Percentiles rank a stretch among this genome's conserved stretches.
phyloP scores from a whole-genome alignment of 495 filamentous ascomycete species.

The Terfezia claveryi region DNA sequence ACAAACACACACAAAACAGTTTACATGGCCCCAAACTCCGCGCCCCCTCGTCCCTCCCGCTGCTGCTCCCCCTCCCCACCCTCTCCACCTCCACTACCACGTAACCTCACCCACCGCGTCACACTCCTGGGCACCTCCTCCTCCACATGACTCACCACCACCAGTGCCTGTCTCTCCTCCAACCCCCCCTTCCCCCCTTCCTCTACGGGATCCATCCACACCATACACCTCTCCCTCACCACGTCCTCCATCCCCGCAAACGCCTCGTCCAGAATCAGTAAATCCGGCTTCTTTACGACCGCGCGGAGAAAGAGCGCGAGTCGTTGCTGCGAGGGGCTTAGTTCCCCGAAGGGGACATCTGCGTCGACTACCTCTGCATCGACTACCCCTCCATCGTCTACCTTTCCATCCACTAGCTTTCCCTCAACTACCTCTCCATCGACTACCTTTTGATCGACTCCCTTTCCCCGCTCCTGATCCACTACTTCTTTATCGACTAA shows the following conservation, averaged over 20 bases:
- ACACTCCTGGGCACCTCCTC: slow-evolving; percentile 73
- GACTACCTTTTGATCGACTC: too few relatives aligned
- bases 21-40: too few relatives aligned
- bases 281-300: slow-evolving; percentile 57
- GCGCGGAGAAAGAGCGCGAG: slow-evolving; percentile 70
- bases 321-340: slow-evolving; percentile 33
- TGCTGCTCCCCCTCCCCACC: too few relatives aligned
- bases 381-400: too few relatives aligned
- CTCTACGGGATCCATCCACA: slow-evolving; percentile 40
- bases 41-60: too few relatives aligned
- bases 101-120: slow-evolving; percentile 42
- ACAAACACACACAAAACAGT: too few relatives aligned
- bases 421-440: too few relatives aligned
- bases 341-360: neutral
- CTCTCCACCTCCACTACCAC: slow-evolving; percentile 1
- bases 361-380: neutral
- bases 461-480: too few relatives aligned
- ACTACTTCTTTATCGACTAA: too few relatives aligned
- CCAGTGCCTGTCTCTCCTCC: slow-evolving; percentile 45
- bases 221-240: slow-evolving; percentile 62
- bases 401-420: too few relatives aligned
- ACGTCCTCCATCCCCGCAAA: slow-evolving; percentile 72
- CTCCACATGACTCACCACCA: slow-evolving; percentile 71
- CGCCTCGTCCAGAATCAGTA: slow-evolving; percentile 81
- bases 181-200: slow-evolving; percentile 24